Base-by-base conservation (phyloP, 1,139 yeast genomes). In the Debaryomycetaceae sp. region DNA sequence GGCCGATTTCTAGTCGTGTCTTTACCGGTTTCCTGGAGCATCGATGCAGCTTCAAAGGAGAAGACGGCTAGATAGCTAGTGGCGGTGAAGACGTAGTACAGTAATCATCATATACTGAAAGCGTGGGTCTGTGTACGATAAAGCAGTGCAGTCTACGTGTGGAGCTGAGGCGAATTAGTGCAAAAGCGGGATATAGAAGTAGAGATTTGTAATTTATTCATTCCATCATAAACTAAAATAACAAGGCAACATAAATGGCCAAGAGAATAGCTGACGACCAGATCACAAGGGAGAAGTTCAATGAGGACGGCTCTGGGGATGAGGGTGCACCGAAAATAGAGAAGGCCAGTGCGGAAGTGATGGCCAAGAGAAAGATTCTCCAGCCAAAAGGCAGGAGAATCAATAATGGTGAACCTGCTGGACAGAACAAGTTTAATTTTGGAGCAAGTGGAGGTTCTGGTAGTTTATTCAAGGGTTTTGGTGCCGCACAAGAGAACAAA, bases 281-380 rank as follows among this genome's bases (percentile, higher is more conserved):
- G 53, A 71, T 79, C 47, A 73, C 79, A 33, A 67, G 77, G 49
- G 80, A 76, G 42, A 59, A 52, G 33, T 46, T 50, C 17, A 61
- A 48, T n/a, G 52, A 53, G 32, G 63, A 56, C 24, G 63, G 56
- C 17, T 54, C 55, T 18, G 51, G 48, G 14, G 72, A 64, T 30
- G 63, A 59, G 14, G 78, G 67, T 56, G 54, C 57, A n/a, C 68
- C 36, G n/a, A 37, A 42, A 18, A 32, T 69, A 28, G 52, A 50
- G 17, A 49, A 54, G 36, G 95, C 96, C 0, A 72, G 85, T 5
- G 71, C 77, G 2, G 79, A 73, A 4, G 81, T 79, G 5, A 63
- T 88, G 74, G 78, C 92, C 8, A 74, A 65, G 41, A 72, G 97
- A 56, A 85, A 81, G 66, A 69, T 84, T 39, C 68, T 85, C 18